phyloP scores from a whole-genome alignment of 2,329 filamentous ascomycete genomes.

The Penicillium crustosum region DNA sequence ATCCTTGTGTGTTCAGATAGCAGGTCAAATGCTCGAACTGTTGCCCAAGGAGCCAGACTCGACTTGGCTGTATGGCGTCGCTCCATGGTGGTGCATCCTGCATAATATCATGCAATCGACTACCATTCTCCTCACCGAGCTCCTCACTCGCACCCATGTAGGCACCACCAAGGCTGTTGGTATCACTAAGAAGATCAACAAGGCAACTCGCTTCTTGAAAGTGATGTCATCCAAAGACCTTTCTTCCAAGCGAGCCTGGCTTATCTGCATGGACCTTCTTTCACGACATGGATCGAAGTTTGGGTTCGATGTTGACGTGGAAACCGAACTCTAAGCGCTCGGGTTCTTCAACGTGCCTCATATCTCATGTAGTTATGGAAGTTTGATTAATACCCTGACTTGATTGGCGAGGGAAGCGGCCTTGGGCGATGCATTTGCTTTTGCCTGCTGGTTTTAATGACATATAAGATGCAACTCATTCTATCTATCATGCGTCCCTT shows the following conservation, averaged over 20 bases:
- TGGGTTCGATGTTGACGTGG: conserved; percentile 12
- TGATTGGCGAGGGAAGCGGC: background rate
- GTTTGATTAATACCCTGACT: background rate
- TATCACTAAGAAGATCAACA: conserved; percentile 33
- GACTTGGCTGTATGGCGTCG: conserved; percentile 32
- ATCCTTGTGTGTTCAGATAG: conserved; percentile 37
- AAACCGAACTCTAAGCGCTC: background rate
- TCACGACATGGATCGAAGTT: conserved; percentile 22
- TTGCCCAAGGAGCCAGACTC: conserved; percentile 37
- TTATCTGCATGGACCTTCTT: conserved; percentile 31
- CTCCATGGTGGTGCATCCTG: conserved; percentile 45
- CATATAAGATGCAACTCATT: background rate
- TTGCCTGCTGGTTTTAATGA: background rate
- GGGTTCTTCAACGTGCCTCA: background rate
- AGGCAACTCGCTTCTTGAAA: conserved; percentile 39
- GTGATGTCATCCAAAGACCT: conserved; percentile 37
- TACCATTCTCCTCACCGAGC: conserved; percentile 40
- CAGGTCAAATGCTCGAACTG: conserved; percentile 35
- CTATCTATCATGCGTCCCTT: background rate
- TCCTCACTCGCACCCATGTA: conserved; percentile 35
- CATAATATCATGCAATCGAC: conserved; percentile 45
- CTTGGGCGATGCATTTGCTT: background rate
- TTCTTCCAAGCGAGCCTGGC: conserved; percentile 37
- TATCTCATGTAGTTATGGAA: background rate
- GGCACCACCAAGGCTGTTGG: conserved; percentile 30